Percentiles rank a stretch among this genome's conserved stretches.
Evolutionary conservation across 345 rosid genomes (phyloP).

Genomic region (Bruguiera gymnorhiza): DNA sequence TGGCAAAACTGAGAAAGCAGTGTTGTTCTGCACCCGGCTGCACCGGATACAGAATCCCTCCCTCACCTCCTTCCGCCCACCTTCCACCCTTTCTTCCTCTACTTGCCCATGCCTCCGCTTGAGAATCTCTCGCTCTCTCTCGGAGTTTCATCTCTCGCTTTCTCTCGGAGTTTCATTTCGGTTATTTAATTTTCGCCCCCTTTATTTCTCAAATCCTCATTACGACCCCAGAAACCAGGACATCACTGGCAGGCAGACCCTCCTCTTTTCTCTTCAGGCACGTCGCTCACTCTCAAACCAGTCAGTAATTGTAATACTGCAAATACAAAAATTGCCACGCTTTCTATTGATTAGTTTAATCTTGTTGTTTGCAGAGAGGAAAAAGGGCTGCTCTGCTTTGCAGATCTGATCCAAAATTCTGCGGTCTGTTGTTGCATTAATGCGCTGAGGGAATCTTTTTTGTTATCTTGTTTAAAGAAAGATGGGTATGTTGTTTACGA

Average conservation of each 20-base stretch:
- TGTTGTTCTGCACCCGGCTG: too few relatives aligned
- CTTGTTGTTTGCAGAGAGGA: constrained; percentile 7
- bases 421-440: not conserved
- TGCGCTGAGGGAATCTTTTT: not conserved
- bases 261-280: constrained; percentile 12
- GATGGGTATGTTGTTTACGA: constrained; percentile 25
- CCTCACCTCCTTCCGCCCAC: too few relatives aligned
- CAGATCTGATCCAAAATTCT: constrained; percentile 18
- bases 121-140: not conserved
- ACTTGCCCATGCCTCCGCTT: too few relatives aligned
- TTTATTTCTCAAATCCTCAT: not conserved
- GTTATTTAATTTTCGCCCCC: not conserved
- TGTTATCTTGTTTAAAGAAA: not conserved
- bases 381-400: constrained; percentile 15
- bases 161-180: not conserved
- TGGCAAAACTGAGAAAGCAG: too few relatives aligned
- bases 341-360: not conserved
- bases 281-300: not conserved
- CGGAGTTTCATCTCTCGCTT: not conserved
- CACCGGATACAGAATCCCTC: too few relatives aligned
- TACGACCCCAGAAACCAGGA: not conserved
- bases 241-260: constrained; percentile 15
- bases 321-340: too few relatives aligned
- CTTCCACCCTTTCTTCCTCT: too few relatives aligned
- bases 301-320: too few relatives aligned